Conservation (phyloP, 768 basidiomycete species). For the Tulasnella sp. region DNA sequence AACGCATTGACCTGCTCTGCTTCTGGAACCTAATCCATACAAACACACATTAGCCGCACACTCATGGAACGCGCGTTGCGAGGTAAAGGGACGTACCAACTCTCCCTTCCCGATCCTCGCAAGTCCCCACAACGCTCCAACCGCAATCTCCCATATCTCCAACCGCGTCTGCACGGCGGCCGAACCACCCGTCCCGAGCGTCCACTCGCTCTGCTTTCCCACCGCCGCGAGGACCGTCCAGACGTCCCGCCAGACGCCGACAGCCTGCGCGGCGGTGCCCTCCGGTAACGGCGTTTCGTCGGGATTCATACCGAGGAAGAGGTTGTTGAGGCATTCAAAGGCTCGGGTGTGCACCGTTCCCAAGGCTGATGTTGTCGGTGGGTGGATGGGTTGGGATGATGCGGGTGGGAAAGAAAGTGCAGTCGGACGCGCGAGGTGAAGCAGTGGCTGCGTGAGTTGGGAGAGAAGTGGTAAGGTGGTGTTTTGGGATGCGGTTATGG, state of each 20-base stretch:
- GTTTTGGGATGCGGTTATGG: slow-evolving; percentile 20
- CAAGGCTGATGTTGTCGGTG: slow-evolving; percentile 78
- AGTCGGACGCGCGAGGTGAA: slow-evolving; percentile 61
- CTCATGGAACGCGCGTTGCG: background rate
- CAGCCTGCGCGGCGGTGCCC: slow-evolving; percentile 35
- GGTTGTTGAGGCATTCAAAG: slow-evolving; percentile 81
- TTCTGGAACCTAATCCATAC: slow-evolving; percentile 36
- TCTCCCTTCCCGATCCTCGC: slow-evolving; percentile 59
- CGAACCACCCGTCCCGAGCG: slow-evolving; percentile 25
- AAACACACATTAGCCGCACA: background rate
- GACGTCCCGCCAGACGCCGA: slow-evolving; percentile 27
- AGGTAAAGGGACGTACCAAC: slow-evolving; percentile 38
- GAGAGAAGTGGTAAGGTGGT: slow-evolving; percentile 35
- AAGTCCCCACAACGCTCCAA: slow-evolving; percentile 84
- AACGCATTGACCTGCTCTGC: slow-evolving; percentile 51
- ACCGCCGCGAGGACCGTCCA: slow-evolving; percentile 1
- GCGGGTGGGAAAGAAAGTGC: slow-evolving; percentile 67
- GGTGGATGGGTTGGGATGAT: slow-evolving; percentile 57
- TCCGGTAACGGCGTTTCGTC: slow-evolving; percentile 29
- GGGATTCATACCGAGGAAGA: slow-evolving; percentile 46
- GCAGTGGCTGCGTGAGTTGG: slow-evolving; percentile 52
- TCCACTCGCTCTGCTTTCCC: slow-evolving; percentile 13
- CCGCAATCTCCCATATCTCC: slow-evolving; percentile 66
- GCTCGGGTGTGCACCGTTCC: slow-evolving; percentile 74
- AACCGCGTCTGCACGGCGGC: slow-evolving; percentile 54